phyloP scores from a whole-genome alignment of 495 filamentous ascomycete species.

The Chaetomium fimeti region DNA sequence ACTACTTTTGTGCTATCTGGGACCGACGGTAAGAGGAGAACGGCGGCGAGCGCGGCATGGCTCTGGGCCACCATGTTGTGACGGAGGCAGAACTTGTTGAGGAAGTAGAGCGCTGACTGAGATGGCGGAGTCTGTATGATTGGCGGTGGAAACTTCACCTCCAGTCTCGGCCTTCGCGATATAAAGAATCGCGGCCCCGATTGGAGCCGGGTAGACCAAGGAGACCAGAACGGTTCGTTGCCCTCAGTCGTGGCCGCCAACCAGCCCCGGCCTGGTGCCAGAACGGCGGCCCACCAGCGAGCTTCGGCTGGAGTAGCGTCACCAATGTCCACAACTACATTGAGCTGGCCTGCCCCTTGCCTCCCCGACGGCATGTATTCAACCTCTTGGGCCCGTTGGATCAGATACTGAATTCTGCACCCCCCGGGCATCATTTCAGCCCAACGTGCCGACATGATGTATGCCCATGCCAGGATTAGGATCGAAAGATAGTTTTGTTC shows the following conservation, averaged over 20 bases:
- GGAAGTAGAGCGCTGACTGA: neutral
- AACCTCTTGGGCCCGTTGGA: no score
- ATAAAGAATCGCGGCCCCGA: neutral
- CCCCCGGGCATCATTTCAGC: neutral
- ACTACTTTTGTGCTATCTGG: neutral
- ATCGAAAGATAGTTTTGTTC: neutral
- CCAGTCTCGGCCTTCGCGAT: neutral
- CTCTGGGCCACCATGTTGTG: conserved; percentile 15
- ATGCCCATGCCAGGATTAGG: neutral
- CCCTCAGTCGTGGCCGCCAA: neutral
- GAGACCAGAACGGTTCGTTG: neutral
- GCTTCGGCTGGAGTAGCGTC: neutral
- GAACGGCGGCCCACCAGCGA: conserved; percentile 6
- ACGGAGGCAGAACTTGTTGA: conserved; percentile 6
- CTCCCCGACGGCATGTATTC: no score
- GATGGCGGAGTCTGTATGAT: neutral
- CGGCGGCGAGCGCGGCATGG: conserved; percentile 22
- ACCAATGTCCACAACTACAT: neutral
- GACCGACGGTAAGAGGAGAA: neutral
- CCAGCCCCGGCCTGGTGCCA: neutral
- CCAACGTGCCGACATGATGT: neutral
- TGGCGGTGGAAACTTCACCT: no score
- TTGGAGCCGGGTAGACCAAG: neutral
- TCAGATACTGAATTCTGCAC: no score
- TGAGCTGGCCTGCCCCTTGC: no score